A percentile compares a stretch with the other conserved stretches of the same genome.
phyloP scores from a whole-genome alignment of 1,284 basidiomycete species.

The Phenoliferia sp. region DNA sequence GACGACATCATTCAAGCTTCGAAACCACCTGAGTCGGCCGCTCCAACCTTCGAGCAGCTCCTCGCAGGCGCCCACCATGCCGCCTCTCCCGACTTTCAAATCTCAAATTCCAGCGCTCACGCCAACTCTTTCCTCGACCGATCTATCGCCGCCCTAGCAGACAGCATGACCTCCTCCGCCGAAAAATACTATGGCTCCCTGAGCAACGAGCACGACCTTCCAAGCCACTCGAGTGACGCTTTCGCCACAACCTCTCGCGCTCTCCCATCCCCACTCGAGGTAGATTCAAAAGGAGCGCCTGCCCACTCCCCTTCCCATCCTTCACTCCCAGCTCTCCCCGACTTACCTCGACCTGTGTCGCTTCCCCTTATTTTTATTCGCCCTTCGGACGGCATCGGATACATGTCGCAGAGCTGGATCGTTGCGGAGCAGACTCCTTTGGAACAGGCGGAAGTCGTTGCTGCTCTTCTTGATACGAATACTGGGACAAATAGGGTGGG shows the following conservation, averaged over 20 bases:
- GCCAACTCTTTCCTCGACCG: background rate
- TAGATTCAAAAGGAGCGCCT: background rate
- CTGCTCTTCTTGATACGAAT: background rate
- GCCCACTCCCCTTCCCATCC: background rate
- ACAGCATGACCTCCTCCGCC: background rate
- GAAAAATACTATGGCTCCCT: background rate
- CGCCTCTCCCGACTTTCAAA: background rate
- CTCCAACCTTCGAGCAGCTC: background rate
- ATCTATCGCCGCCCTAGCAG: background rate
- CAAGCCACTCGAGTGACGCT: background rate
- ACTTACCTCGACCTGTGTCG: background rate
- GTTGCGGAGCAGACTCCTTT: constrained; percentile 10
- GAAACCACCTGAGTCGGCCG: background rate
- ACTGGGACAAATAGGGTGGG: no score
- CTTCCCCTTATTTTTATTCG: constrained; percentile 40
- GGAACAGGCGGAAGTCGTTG: background rate
- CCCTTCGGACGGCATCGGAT: constrained; percentile 37
- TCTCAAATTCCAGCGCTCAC: background rate
- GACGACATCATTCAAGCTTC: background rate
- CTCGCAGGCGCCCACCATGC: background rate
- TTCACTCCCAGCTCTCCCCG: background rate
- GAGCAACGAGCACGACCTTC: background rate
- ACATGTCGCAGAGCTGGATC: constrained; percentile 36
- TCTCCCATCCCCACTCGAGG: background rate
- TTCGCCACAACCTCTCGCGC: background rate